Base-by-base conservation (phyloP, 75 land plant species). In the Adiantum capillusveneris region DNA sequence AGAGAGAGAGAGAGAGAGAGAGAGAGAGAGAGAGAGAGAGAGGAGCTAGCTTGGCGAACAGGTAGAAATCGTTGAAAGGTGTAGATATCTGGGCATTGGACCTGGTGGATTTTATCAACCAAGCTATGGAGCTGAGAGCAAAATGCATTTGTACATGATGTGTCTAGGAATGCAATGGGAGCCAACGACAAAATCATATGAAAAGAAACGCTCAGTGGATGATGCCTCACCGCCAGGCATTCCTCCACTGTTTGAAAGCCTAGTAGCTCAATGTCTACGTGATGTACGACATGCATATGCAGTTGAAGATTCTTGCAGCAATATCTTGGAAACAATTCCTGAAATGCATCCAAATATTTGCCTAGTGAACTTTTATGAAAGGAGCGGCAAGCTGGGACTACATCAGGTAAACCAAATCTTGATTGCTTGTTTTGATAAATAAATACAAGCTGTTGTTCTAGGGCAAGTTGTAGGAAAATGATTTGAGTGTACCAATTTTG, bases 121-220 rank as follows among this genome's bases (percentile, higher is more conserved):
- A 30, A 62, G 65, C 20, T 88, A 60, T 39, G 26, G 44, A 0
- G 71, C 65, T 67, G 78, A 75, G 20, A 73, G 72, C 45, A 79
- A 81, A 59, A 67, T 88, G 56, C 78, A 69, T 50, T 36, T 88
- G 63, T 63, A 73, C 25, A 88, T 88, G 88, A 84, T 88, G 93
- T 84, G 93, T 25, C 78, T 88, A n/a, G 88, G 93, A 16, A 60
- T 62, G 44, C 56, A 88, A 25, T 88, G 85, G 88, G 76, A 88
- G 50, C 83, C 95, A 27, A 45, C 76, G 53, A 61, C 67, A 14
- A 68, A 72, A 26, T 50, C 36, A 13, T 89, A 89, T 69, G 80
- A 29, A n/a, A 71, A 69, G 55, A 37, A 14, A 0, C 79, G 86
- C 6, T 30, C 65, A 20, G 1, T 37, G 19, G 19, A 59, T 67